Evolutionary conservation across 306 rosid genomes (phyloP), one percentile per base, ranked within the genome.

Genomic region (Glycine soja): DNA sequence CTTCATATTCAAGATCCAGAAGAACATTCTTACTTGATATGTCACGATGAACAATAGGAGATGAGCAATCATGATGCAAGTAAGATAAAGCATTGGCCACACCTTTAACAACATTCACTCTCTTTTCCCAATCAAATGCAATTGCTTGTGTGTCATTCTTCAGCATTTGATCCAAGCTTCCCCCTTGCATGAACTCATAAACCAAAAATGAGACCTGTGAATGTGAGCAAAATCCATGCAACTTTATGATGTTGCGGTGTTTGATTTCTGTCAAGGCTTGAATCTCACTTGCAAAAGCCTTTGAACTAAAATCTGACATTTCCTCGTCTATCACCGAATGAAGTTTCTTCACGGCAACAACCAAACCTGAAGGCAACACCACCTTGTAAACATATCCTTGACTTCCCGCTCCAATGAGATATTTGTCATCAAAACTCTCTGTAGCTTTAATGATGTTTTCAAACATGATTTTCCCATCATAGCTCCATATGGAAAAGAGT

Each of bases 331-430:
- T n/a, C n/a, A 24, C 78, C 0, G 24, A 38, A 51, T 84, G 84
- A 74, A 84, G 78, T 70, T 81, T 85, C 73, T 85, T 85, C 78
- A 85, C 78, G 5, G 88, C 88, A 47, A 81, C 63, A 64, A 85
- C 83, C 11, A 38, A 24, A 16, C 80, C 83, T 15, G 69, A 0
- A 3, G 80, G 67, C 62, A 81, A 50, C 40, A 24, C 50, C 7
- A 57, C 88, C 42, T 67, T 77, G 74, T 85, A 85, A 24, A 81
- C 86, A 50, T 61, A 46, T 72, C 88, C 88, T 72, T 66, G 85
- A 45, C 85, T 24, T 66, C 83, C 85, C 0, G 69, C 74, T 54
- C 83, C 80, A 50, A 81, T 85, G 50, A 81, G 82, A 66, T 77
- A 67, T 42, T 81, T 77, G 47, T 51, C 70, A 67, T 81, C 64